phyloP scores from a whole-genome alignment of 305 asterid genomes.

The Solanum aculeatissimum region DNA sequence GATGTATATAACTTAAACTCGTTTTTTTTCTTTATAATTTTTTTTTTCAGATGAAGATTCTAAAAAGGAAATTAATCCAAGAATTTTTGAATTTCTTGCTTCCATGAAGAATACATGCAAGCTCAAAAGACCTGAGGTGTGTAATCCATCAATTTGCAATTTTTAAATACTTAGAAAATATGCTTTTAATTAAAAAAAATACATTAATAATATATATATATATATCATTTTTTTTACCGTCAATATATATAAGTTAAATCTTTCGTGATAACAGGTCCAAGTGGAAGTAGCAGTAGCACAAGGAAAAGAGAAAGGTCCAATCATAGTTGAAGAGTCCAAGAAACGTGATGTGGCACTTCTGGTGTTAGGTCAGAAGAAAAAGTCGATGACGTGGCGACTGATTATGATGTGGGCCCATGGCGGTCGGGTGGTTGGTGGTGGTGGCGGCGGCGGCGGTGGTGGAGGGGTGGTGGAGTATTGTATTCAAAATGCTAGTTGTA shows the following conservation, averaged over 20 bases:
- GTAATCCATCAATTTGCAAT: background rate
- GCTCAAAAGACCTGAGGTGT: conserved; percentile 65
- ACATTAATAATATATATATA: too few species aligned
- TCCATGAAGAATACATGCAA: conserved; percentile 49
- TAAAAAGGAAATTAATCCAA: conserved; percentile 21
- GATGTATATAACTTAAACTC: background rate
- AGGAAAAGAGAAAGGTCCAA: conserved; percentile 65
- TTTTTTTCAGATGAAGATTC: conserved; percentile 23
- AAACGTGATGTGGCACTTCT: conserved; percentile 35
- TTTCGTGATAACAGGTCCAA: conserved; percentile 17
- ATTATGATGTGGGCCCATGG: conserved; percentile 59
- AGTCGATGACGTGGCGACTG: conserved; percentile 55
- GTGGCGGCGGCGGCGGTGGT: background rate
- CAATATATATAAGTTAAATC: background rate
- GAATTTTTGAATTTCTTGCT: conserved; percentile 41
- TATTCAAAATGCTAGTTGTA: conserved; percentile 70
- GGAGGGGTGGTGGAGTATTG: conserved; percentile 65
- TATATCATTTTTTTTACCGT: background rate
- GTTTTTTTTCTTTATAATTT: background rate
- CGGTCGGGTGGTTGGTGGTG: conserved; percentile 2
- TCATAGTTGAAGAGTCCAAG: conserved; percentile 51
- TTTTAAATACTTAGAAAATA: background rate
- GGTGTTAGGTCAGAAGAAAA: conserved; percentile 70
- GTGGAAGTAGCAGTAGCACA: conserved; percentile 43
- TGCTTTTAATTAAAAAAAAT: background rate